Base-by-base conservation (phyloP, 129 eudicot species). In the Artemisia argyi region DNA sequence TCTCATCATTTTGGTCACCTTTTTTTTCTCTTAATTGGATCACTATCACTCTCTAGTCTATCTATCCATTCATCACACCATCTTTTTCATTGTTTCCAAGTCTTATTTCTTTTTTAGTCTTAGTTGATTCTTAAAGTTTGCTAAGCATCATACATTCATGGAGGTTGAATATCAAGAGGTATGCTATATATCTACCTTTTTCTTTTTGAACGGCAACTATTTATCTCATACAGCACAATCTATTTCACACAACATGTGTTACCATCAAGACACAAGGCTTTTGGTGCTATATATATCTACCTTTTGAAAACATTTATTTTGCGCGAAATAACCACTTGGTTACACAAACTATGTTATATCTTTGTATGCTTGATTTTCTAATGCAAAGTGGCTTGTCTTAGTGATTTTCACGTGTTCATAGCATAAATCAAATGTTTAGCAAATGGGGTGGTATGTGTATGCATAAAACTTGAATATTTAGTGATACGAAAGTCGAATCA, bases 141-240 rank as follows among this genome's bases (percentile, higher is more conserved):
- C 62, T 32, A 68, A 30, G 18, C 15, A 56, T 11, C 46, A 11
- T 3, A 42, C 53, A 73, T 26, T 24, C 24, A 89, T 92, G 98
- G 95, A 85, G 65, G 76, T 89, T 42, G 62, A 83, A 58, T 92
- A 92, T 76, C 86, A 76, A 69, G 92, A 89, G 96, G 96, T 87
- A 76, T 69, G 74, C 61, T 71, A 61, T 63, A 12, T 56, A 28
- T 20, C 15, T 32, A 13, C 39, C 2, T 44, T 20, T 68, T 20
- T 68, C 35, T 42, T 50, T 48, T 18, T n/a, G n/a, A 44, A 42
- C 55, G 28, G 3, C 3, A 1, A 26, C 28, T 26, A 26, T 26
- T 26, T 26, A 26, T 26, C 28, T 2, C 28, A 26, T 20, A 20
- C 22, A 20, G 1, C 28, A 26, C 28, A 26, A 20, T 20, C 22